Conservation (phyloP, 108 stramenopile species). For the Skeletonema marinoi region DNA sequence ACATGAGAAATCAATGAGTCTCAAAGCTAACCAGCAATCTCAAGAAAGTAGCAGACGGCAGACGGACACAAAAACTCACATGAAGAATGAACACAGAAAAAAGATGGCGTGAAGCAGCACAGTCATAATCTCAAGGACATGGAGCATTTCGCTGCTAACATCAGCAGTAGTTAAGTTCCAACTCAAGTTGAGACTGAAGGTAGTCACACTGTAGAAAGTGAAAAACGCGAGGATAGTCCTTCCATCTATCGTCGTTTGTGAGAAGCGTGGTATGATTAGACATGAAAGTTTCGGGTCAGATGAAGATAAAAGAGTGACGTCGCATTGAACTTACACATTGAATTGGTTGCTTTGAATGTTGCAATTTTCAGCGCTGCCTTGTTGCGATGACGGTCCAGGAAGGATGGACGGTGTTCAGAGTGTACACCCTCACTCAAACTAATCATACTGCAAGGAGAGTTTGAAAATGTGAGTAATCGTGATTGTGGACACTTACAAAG, state of each 20-base stretch:
- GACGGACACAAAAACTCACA: no score
- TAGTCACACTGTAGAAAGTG: constrained; percentile 28
- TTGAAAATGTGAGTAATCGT: background rate
- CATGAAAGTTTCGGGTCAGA: constrained; percentile 15
- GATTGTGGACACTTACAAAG: background rate
- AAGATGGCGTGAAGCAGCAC: constrained; percentile 39
- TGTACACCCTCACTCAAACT: background rate
- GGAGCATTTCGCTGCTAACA: constrained; percentile 15
- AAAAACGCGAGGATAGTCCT: constrained; percentile 23
- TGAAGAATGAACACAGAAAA: constrained; percentile 13
- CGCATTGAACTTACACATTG: background rate
- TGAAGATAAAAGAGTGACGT: background rate
- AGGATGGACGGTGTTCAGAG: no score
- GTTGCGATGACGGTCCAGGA: background rate
- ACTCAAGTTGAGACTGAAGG: constrained; percentile 36
- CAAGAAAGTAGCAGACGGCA: constrained; percentile 5
- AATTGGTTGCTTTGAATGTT: background rate
- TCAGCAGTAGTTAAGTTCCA: constrained; percentile 42
- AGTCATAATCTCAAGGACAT: constrained; percentile 32
- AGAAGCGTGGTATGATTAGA: constrained; percentile 12
- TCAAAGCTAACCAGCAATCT: background rate
- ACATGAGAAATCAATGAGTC: background rate
- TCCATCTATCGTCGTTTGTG: constrained; percentile 18
- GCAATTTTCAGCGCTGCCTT: background rate
- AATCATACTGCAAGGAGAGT: background rate